Percentiles rank a stretch among this genome's conserved stretches.
phyloP scores from a whole-genome alignment of 2,329 filamentous ascomycete genomes.

The Penicillium sp. region DNA sequence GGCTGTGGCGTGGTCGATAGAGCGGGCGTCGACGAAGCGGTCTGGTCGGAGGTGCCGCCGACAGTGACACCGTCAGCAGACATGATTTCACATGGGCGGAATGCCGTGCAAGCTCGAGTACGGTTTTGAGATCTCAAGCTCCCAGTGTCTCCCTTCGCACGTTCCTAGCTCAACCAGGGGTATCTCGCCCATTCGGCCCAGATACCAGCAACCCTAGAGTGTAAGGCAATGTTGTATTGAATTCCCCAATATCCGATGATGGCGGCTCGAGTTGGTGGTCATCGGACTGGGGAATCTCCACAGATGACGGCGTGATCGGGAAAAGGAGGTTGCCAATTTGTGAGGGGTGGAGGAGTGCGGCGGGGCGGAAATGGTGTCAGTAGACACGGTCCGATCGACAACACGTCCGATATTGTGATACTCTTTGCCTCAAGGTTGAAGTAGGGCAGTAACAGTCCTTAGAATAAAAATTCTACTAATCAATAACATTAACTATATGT shows the following conservation, averaged over 20 bases:
- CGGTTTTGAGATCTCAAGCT: slow-evolving; percentile 7
- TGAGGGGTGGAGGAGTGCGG: slow-evolving; percentile 6
- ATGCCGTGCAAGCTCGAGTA: slow-evolving; percentile 9
- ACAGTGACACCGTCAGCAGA: slow-evolving; percentile 30
- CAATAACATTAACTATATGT: not conserved
- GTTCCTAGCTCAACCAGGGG: slow-evolving; percentile 13
- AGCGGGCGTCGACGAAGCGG: slow-evolving; percentile 17
- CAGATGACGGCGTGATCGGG: slow-evolving; percentile 22
- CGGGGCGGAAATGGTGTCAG: not conserved
- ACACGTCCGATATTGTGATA: not conserved
- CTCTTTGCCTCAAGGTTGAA: not conserved
- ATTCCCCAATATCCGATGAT: slow-evolving; percentile 9
- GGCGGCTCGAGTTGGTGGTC: slow-evolving; percentile 17
- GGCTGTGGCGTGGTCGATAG: slow-evolving; percentile 12
- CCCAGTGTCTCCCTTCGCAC: slow-evolving; percentile 19
- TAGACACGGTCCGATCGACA: not conserved
- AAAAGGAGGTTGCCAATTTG: slow-evolving; percentile 20
- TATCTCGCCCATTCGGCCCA: slow-evolving; percentile 22
- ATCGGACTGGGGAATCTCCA: slow-evolving; percentile 26
- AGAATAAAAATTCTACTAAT: not conserved
- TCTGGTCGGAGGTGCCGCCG: slow-evolving; percentile 29
- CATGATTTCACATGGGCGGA: slow-evolving; percentile 32
- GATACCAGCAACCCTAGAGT: not conserved
- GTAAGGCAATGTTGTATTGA: not conserved
- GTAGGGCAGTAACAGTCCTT: not conserved